Conservation (phyloP, 2,329 filamentous ascomycete species). For the Fusarium sp. region DNA sequence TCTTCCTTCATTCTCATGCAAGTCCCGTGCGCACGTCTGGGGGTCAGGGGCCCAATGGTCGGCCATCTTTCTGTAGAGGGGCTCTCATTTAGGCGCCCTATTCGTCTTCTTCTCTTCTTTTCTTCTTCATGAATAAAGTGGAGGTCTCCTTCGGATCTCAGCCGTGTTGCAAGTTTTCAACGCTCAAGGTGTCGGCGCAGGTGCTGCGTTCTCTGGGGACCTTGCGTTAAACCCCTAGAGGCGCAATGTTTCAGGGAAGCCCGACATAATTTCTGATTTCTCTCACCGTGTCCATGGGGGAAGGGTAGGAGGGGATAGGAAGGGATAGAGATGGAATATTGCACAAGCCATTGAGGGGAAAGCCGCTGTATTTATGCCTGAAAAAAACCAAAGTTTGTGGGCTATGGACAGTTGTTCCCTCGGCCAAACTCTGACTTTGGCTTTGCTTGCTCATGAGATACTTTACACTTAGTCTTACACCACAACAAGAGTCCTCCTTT, state of each 20-base stretch:
- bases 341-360: neutral
- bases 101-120: neutral
- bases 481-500: neutral
- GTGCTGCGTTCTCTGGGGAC: neutral
- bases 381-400: neutral
- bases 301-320: neutral
- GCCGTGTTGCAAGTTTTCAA: too few relatives aligned
- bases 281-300: neutral
- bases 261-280: neutral
- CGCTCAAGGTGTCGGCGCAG: neutral
- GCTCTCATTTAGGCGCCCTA: neutral
- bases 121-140: neutral
- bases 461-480: neutral
- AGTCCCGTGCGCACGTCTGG: neutral
- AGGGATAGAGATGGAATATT: neutral
- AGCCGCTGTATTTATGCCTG: neutral
- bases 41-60: neutral
- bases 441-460: neutral
- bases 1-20: neutral
- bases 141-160: neutral
- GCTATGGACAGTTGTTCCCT: neutral
- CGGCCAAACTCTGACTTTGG: neutral
- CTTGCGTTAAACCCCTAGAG: neutral
- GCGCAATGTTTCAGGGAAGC: neutral
- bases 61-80: neutral